Base-by-base conservation (phyloP, 495 filamentous ascomycete species). In the Penicillium mononematosum region DNA sequence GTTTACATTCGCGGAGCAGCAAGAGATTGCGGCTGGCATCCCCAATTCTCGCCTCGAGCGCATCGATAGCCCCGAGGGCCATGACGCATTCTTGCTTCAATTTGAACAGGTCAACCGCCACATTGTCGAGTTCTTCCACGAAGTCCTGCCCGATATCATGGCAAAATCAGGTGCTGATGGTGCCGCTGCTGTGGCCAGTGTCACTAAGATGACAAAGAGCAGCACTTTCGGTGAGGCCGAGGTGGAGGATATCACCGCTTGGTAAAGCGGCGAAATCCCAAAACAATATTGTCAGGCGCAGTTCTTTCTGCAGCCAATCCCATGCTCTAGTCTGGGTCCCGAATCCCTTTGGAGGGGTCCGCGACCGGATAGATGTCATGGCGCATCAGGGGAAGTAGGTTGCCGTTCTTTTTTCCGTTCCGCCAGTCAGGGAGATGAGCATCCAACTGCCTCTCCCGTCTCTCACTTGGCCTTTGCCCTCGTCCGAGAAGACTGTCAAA, bases 171-270 rank as follows among this genome's bases (percentile, higher is more conserved):
- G 69, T 14, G 62, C 68, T 20, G 75, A 77, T 9, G 80, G 69
- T 14, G 75, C 59, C 9, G 65, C 65, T 14, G 62, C 59, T 16
- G 66, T 67, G 14, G 70, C 73, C 19, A 75, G 70, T 25, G 71
- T 78, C 50, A 74, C 67, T 45, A 71, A 72, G 59, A 64, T 88
- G 31, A 86, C 80, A 14, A 95, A 93, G 77, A 90, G 76, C 56
- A 95, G 91, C 73, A 92, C 86, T 3, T 95, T 96, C 75, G 92
- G 93, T 6, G 91, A 96, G 74, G 91, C 90, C 2, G 93, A 98
- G 75, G 92, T 97, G 42, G 93, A 92, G 57, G 94, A 98, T 71
- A 96, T 98, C 61, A 96, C 91, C 50, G 92, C 91, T 39, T 98
- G 93, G 93, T 98, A 87, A 68, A 66, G 22, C 53, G 46, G 27